Conservation (phyloP, 1,139 yeast species). For the Meyerozyma athensensis region DNA sequence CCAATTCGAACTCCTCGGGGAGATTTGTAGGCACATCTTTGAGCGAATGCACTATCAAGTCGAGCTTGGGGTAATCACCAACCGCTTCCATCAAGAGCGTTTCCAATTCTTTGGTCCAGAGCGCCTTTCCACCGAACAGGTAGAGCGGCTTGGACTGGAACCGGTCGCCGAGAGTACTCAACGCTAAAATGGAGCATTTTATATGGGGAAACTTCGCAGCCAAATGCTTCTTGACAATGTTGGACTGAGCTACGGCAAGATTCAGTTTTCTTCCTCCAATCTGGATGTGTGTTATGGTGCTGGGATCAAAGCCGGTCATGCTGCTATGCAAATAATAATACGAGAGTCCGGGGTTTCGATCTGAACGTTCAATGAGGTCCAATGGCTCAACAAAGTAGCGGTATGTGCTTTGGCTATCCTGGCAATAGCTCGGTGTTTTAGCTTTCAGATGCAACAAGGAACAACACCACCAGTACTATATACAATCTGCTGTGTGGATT, state of each 20-base stretch:
- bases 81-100: constrained; percentile 59
- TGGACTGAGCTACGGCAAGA: constrained; percentile 83
- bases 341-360: background rate
- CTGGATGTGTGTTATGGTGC: constrained; percentile 31
- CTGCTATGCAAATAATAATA: background rate
- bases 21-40: constrained; percentile 93
- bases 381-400: no score
- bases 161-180: constrained; percentile 86
- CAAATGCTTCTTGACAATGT: constrained; percentile 62
- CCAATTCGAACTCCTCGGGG: constrained; percentile 87
- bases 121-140: constrained; percentile 90
- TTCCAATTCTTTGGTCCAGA: constrained; percentile 96
- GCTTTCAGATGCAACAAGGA: no score
- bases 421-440: no score
- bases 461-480: no score
- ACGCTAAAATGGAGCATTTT: constrained; percentile 65
- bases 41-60: constrained; percentile 86
- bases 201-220: constrained; percentile 55
- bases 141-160: constrained; percentile 81
- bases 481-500: background rate
- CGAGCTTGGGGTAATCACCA: constrained; percentile 67
- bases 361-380: no score
- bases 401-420: no score
- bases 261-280: constrained; percentile 90
- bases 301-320: constrained; percentile 4